phyloP scores from a whole-genome alignment of 805 yeast species.

The Candida pseudofarinosa region DNA sequence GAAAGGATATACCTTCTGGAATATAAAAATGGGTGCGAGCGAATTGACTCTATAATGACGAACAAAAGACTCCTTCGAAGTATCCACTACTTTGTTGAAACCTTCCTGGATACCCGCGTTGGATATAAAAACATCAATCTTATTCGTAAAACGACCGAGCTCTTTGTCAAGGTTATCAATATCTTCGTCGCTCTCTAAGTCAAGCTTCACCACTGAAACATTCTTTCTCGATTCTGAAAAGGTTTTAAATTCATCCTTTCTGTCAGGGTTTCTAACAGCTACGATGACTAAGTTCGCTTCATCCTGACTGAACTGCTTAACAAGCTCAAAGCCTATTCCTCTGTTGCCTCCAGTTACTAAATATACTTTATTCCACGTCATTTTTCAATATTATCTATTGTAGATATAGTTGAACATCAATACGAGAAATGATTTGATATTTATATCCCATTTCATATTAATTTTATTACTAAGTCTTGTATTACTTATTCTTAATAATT shows the following conservation, averaged over 20 bases:
- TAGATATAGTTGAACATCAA: too few relatives aligned
- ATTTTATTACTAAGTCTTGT: too few relatives aligned
- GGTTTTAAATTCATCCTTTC: constrained; percentile 5
- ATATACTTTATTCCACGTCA: constrained; percentile 11
- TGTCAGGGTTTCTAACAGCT: constrained; percentile 9
- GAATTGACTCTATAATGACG: constrained; percentile 9
- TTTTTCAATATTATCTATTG: too few relatives aligned
- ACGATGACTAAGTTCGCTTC: constrained; percentile 19
- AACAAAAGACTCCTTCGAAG: constrained; percentile 14
- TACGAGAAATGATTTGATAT: too few relatives aligned
- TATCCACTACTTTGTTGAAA: constrained; percentile 10
- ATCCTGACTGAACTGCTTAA: constrained; percentile 16
- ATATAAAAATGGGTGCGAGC: constrained; percentile 6
- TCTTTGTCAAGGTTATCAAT: constrained; percentile 6
- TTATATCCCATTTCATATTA: too few relatives aligned
- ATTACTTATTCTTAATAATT: too few relatives aligned
- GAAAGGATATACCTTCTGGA: constrained; percentile 23
- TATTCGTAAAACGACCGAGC: neutral
- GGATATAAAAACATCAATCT: constrained; percentile 28
- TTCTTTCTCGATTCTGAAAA: constrained; percentile 9
- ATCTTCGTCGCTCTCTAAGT: constrained; percentile 12
- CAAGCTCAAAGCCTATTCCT: constrained; percentile 36
- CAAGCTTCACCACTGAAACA: constrained; percentile 17
- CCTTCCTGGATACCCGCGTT: constrained; percentile 27
- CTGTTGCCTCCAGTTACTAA: constrained; percentile 40